Evolutionary conservation across 1,284 basidiomycete species (phyloP).

Genomic region (Rugosomyces carneus): DNA sequence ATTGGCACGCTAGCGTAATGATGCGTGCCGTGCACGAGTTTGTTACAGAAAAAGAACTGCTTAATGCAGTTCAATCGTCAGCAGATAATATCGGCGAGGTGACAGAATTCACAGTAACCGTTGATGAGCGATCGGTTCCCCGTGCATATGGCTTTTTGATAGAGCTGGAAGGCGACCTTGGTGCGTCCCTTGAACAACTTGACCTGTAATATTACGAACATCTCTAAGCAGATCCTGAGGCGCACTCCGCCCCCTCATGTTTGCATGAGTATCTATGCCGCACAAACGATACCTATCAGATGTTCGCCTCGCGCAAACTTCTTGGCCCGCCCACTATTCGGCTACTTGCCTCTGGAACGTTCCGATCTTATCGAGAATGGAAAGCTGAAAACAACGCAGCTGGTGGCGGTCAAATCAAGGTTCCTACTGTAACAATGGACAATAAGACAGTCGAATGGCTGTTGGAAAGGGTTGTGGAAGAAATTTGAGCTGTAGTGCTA

Average conservation of each 20-base stretch:
- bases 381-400: constrained; percentile 1
- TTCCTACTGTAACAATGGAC: constrained; percentile 10
- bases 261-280: constrained; percentile 3
- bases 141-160: constrained; percentile 15
- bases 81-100: constrained; percentile 10
- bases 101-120: constrained; percentile 13
- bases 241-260: constrained; percentile 1
- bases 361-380: constrained; percentile 16
- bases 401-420: constrained; percentile 13
- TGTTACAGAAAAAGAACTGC: constrained; percentile 13
- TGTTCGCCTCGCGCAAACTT: not conserved
- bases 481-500: not conserved
- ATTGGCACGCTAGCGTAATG: constrained; percentile 5
- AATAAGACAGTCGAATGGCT: constrained; percentile 3
- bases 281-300: constrained; percentile 4
- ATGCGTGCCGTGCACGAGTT: constrained; percentile 13
- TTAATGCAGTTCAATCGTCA: constrained; percentile 8
- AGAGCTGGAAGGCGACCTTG: constrained; percentile 8
- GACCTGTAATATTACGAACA: not conserved
- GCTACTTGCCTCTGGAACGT: constrained; percentile 13
- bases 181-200: not conserved
- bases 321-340: constrained; percentile 12
- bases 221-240: not conserved
- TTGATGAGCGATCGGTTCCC: constrained; percentile 11
- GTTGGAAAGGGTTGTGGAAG: constrained; percentile 3